These are phyloP conservation scores for Fusarium haematococcum DNA, from an alignment of 2,329 filamentous ascomycete genomes.

Conservation along the genomic window DNA sequence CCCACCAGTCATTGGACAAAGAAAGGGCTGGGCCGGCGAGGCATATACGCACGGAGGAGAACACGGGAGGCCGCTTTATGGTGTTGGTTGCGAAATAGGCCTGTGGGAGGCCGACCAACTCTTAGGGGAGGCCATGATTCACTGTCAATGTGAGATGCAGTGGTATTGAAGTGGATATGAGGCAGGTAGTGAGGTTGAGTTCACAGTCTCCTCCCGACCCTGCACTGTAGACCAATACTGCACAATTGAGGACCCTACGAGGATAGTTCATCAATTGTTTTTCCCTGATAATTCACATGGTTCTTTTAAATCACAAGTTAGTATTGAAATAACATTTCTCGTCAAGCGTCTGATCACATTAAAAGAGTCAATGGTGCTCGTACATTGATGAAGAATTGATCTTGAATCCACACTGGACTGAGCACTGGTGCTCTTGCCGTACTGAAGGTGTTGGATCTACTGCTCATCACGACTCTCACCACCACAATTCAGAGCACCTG, in stretches of 20 bases:
- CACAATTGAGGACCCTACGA: neutral
- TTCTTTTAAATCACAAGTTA: neutral
- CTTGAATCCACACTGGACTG: neutral
- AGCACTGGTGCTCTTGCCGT: neutral
- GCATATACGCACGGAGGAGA: neutral
- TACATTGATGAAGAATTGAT: neutral
- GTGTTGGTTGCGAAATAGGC: neutral
- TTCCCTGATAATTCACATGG: neutral
- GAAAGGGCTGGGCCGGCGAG: neutral
- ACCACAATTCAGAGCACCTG: neutral
- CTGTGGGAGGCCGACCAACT: constrained; percentile 3
- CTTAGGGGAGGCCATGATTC: constrained; percentile 20
- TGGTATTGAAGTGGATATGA: neutral
- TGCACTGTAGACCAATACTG: neutral
- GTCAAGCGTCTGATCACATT: rapidly evolving
- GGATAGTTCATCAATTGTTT: neutral
- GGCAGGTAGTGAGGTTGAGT: neutral
- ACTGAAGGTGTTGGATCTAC: rapidly evolving
- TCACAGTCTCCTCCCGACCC: neutral
- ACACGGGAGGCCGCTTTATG: neutral
- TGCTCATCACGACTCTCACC: neutral
- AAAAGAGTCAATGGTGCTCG: neutral
- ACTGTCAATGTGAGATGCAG: neutral
- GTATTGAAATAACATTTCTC: neutral
- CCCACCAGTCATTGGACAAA: neutral